Evolutionary conservation across 75 land plant genomes (phyloP).

Genomic region (Selaginella tamariscina): DNA sequence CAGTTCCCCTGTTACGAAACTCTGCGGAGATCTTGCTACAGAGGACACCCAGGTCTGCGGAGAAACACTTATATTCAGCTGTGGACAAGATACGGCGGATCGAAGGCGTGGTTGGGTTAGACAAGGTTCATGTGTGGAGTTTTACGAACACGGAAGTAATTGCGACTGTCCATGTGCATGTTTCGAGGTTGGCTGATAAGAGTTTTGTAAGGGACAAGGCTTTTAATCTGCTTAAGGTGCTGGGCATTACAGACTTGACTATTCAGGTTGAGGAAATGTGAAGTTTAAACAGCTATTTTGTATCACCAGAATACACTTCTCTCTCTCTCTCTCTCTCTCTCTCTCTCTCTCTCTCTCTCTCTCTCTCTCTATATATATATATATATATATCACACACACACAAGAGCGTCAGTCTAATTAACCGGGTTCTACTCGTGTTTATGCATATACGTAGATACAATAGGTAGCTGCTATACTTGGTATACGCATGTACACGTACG

Average conservation of each 20-base stretch:
- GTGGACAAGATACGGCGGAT: conserved; percentile 37
- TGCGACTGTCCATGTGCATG: conserved; percentile 61
- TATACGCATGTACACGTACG: too few relatives aligned
- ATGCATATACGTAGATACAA: too few relatives aligned
- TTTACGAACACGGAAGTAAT: conserved; percentile 69
- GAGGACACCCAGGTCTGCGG: conserved; percentile 58
- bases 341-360: too few relatives aligned
- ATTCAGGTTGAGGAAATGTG: conserved; percentile 56
- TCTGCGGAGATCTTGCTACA: conserved; percentile 85
- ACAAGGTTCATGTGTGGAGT: conserved; percentile 72
- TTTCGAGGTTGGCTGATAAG: conserved; percentile 46
- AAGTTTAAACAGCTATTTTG: too few relatives aligned
- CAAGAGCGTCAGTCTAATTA: too few relatives aligned
- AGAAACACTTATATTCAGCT: conserved; percentile 42
- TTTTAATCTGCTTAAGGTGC: conserved; percentile 31
- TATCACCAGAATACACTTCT: too few relatives aligned
- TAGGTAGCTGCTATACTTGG: too few relatives aligned
- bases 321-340: too few relatives aligned
- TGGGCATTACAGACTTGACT: conserved; percentile 71
- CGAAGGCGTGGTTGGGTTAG: conserved; percentile 43
- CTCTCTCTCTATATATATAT: too few relatives aligned
- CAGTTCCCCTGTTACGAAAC: conserved; percentile 65
- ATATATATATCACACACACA: too few relatives aligned
- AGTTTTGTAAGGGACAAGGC: conserved; percentile 25
- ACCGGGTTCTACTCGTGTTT: too few relatives aligned